Conservation (phyloP, 306 rosid species). For the Malus sieversii region DNA sequence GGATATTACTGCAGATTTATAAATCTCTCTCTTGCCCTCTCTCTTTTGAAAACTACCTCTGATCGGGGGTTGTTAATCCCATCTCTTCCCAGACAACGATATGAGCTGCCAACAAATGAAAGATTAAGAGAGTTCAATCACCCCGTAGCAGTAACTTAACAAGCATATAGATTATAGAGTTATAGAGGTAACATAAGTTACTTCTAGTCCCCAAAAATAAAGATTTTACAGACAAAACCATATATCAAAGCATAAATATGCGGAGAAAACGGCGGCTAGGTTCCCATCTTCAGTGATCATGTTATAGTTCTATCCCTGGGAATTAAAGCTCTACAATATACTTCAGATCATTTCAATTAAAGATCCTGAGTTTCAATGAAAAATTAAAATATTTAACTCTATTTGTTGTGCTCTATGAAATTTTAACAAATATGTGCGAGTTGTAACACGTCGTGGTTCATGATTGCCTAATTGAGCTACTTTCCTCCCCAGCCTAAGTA, state of each 20-base stretch:
- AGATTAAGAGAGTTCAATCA: constrained; percentile 5
- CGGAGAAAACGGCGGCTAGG: neutral
- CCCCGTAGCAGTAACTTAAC: neutral
- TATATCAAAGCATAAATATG: neutral
- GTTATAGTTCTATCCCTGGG: neutral
- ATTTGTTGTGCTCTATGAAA: too few species aligned
- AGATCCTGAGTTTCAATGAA: neutral
- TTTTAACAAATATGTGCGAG: too few species aligned
- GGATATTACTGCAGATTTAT: neutral
- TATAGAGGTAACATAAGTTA: too few species aligned
- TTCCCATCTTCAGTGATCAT: neutral
- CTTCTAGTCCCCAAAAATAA: neutral
- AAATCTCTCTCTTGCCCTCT: neutral
- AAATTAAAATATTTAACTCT: neutral
- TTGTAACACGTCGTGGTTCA: neutral
- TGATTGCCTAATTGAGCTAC: neutral
- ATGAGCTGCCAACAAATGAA: constrained; percentile 43
- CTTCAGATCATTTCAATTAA: neutral
- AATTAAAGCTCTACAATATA: neutral
- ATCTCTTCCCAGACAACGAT: constrained; percentile 45
- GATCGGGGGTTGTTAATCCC: constrained; percentile 8
- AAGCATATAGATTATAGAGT: neutral
- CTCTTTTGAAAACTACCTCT: constrained; percentile 3
- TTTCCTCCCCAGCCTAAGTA: neutral
- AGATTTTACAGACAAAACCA: neutral